Conservation (phyloP, 371 early-diverging fungal species). For the Mycotypha africana region DNA sequence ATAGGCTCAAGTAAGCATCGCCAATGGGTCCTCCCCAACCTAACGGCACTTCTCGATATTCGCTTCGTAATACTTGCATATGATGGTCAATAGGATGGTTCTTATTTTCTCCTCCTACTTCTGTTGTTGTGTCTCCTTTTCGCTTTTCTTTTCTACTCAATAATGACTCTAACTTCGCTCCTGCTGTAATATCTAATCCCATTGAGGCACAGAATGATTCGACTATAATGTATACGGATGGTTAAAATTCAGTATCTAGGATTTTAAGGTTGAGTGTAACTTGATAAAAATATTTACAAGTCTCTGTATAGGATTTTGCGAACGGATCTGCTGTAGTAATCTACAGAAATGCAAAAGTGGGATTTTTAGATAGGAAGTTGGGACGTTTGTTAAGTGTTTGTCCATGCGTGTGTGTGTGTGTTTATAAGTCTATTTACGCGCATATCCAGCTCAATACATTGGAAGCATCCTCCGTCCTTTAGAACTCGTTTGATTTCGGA, state of each 20-base stretch:
- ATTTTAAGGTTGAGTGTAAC: not conserved
- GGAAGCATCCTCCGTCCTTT: slow-evolving; percentile 31
- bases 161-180: slow-evolving; percentile 26
- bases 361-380: not conserved
- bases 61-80: slow-evolving; percentile 26
- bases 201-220: slow-evolving; percentile 21
- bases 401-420: not conserved
- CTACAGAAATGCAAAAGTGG: not conserved
- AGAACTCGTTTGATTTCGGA: slow-evolving; percentile 30
- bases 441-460: slow-evolving; percentile 35
- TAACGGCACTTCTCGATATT: slow-evolving; percentile 30
- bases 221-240: too few relatives aligned
- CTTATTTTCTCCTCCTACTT: slow-evolving; percentile 1
- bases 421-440: slow-evolving; percentile 7
- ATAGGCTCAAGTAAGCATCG: slow-evolving; percentile 21
- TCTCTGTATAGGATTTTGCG: slow-evolving; percentile 11
- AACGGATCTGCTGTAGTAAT: slow-evolving; percentile 6
- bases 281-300: slow-evolving; percentile 8
- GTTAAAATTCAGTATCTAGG: not conserved
- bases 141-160: too few relatives aligned
- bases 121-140: too few relatives aligned
- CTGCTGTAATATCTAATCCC: slow-evolving; percentile 22
- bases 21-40: slow-evolving; percentile 39
- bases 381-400: too few relatives aligned
- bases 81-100: too few relatives aligned